Conservation (phyloP, 192 early-diverging fungal species). For the Backusella australiensis region DNA sequence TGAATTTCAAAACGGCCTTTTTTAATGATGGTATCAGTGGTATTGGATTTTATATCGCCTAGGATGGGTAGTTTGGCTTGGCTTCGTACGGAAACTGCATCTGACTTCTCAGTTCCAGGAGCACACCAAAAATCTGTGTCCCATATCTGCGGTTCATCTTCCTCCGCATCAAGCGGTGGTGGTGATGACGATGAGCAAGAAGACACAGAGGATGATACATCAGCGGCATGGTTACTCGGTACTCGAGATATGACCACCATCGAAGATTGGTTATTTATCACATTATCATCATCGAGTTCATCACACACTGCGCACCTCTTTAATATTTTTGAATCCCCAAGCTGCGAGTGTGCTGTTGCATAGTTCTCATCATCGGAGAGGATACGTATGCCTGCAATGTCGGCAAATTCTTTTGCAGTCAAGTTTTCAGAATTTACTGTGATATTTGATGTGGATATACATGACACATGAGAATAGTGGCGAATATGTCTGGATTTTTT, state of each 20-base stretch:
- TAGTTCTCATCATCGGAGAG: slow-evolving; percentile 16
- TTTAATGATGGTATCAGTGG: background rate
- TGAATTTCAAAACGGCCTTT: slow-evolving; percentile 26
- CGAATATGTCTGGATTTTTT: slow-evolving; percentile 15
- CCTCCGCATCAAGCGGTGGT: background rate
- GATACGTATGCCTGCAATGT: slow-evolving; percentile 31
- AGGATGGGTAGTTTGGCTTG: slow-evolving; percentile 4
- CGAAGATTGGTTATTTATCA: background rate
- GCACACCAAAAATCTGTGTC: background rate
- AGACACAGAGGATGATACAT: background rate
- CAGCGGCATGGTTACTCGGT: background rate
- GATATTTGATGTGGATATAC: slow-evolving; percentile 28
- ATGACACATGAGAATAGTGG: slow-evolving; percentile 32
- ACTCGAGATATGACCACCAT: background rate
- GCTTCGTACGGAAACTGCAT: background rate
- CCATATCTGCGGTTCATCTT: background rate
- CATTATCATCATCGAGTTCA: background rate
- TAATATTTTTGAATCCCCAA: background rate
- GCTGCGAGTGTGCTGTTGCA: background rate
- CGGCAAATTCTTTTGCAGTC: slow-evolving; percentile 38
- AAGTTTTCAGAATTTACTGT: slow-evolving; percentile 37
- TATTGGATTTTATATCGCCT: slow-evolving; percentile 7
- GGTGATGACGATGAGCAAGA: background rate
- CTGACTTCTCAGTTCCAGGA: background rate
- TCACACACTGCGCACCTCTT: background rate